Percentiles rank a stretch among this genome's conserved stretches.
phyloP scores from a whole-genome alignment of 1,139 yeast genomes.

The Spencermartinsiella ligniputridi region DNA sequence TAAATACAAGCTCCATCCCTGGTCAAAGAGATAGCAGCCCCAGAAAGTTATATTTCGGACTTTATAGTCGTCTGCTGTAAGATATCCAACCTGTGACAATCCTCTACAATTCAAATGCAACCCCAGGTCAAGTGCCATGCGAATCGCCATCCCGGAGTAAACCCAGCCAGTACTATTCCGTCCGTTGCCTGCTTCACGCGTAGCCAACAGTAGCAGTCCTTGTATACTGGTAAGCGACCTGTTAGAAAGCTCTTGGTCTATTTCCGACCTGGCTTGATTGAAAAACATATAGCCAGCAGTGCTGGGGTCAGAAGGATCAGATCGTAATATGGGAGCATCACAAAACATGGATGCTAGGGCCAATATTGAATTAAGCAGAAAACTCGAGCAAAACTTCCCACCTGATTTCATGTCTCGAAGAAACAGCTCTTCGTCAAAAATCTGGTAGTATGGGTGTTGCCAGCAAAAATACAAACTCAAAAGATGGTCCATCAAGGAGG shows the following conservation, averaged over 20 bases:
- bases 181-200: slow-evolving; percentile 25
- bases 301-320: slow-evolving; percentile 17
- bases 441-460: slow-evolving; percentile 24
- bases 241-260: slow-evolving; percentile 14
- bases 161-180: slow-evolving; percentile 27
- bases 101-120: slow-evolving; percentile 22
- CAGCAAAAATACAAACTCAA: slow-evolving; percentile 26
- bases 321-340: slow-evolving; percentile 15
- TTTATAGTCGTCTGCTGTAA: slow-evolving; percentile 21
- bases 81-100: slow-evolving; percentile 18
- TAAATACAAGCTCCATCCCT: slow-evolving; percentile 25
- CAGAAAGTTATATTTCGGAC: slow-evolving; percentile 24
- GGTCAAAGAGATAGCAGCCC: slow-evolving; percentile 27
- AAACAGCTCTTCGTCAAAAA: slow-evolving; percentile 20
- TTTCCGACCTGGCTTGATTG: slow-evolving; percentile 15
- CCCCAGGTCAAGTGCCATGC: slow-evolving; percentile 27
- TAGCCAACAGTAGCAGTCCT: slow-evolving; percentile 20
- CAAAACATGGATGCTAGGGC: slow-evolving; percentile 23
- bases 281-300: slow-evolving; percentile 20
- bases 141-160: slow-evolving; percentile 27
- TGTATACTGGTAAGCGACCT: slow-evolving; percentile 23
- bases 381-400: slow-evolving; percentile 21
- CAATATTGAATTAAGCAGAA: slow-evolving; percentile 22
- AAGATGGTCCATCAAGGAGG: slow-evolving; percentile 17
- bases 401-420: slow-evolving; percentile 19